phyloP scores from a whole-genome alignment of 257 asterid species.

The Vinca minor region DNA sequence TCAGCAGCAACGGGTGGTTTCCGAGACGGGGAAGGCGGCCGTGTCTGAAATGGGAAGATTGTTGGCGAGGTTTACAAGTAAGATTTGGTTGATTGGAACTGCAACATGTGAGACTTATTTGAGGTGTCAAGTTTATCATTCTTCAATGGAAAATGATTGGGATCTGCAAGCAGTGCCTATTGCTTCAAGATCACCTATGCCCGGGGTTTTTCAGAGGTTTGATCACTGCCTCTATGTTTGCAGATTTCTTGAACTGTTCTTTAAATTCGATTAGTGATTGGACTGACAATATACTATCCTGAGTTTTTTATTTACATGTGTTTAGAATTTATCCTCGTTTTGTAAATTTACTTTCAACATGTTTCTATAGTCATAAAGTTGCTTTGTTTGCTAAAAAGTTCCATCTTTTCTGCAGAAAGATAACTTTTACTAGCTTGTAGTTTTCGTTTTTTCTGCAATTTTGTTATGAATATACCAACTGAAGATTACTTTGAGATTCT shows the following conservation, averaged over 20 bases:
- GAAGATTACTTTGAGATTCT: neutral
- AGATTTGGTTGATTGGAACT: slow-evolving; percentile 81
- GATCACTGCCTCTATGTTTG: neutral
- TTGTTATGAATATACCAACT: too few relatives aligned
- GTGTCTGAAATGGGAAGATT: slow-evolving; percentile 62
- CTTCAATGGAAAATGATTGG: slow-evolving; percentile 90
- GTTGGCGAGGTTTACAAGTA: slow-evolving; percentile 34
- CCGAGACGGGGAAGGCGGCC: slow-evolving; percentile 49
- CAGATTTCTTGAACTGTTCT: neutral
- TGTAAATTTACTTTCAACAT: too few relatives aligned
- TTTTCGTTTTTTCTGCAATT: too few relatives aligned
- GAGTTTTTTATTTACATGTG: neutral
- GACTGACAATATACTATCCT: neutral
- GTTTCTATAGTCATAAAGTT: neutral
- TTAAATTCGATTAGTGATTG: neutral
- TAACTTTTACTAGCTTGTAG: neutral
- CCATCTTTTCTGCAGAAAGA: neutral
- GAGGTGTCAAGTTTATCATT: slow-evolving; percentile 95
- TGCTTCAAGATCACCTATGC: slow-evolving; percentile 67
- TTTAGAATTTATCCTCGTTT: neutral
- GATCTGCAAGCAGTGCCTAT: slow-evolving; percentile 91
- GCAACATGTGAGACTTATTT: slow-evolving; percentile 92
- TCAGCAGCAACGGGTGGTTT: slow-evolving; percentile 43
- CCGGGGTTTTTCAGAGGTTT: slow-evolving; percentile 73
- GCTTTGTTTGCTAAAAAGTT: neutral